Evolutionary conservation across 495 filamentous ascomycete species (phyloP).

Genomic region (Penicillium odoratum): DNA sequence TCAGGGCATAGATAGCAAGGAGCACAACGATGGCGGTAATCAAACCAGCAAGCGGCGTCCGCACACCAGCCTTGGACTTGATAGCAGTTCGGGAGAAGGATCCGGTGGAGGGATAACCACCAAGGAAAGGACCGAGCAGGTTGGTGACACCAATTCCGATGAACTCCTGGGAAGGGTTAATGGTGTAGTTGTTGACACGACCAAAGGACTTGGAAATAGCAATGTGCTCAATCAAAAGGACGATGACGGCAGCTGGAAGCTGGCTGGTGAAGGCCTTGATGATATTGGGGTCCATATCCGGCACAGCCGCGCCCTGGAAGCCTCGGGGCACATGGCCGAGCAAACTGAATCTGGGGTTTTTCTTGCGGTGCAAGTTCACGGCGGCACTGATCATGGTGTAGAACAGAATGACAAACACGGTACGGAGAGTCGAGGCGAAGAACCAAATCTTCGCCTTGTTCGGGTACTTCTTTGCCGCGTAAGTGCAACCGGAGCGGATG

Average conservation of each 20-base stretch:
- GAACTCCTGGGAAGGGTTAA: conserved; percentile 95
- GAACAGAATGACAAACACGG: conserved; percentile 87
- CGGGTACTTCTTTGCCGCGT: conserved; percentile 66
- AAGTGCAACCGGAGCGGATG: conserved; percentile 71
- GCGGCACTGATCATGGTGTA: conserved; percentile 92
- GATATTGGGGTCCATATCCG: conserved; percentile 62
- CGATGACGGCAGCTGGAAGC: conserved; percentile 82
- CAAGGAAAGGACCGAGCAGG: conserved; percentile 89
- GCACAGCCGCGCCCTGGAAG: conserved; percentile 80
- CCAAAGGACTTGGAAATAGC: conserved; percentile 99
- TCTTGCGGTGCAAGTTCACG: conserved; percentile 62
- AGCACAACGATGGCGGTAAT: conserved; percentile 89
- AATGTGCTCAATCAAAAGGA: conserved; percentile 92
- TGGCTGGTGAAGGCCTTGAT: conserved; percentile 61
- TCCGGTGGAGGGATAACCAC: conserved; percentile 90
- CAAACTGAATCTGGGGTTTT: conserved; percentile 60
- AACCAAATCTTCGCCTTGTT: conserved; percentile 74
- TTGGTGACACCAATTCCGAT: conserved; percentile 94
- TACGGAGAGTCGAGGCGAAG: conserved; percentile 85
- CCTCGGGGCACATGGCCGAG: conserved; percentile 77
- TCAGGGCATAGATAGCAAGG: conserved; percentile 90
- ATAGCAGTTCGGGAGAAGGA: conserved; percentile 98
- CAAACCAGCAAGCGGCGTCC: conserved; percentile 87
- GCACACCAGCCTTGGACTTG: conserved; percentile 95
- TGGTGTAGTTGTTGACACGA: conserved; percentile 96